Evolutionary conservation across 306 rosid genomes (phyloP), one percentile per base, ranked within the genome.

Genomic region (Luffa acutangula): DNA sequence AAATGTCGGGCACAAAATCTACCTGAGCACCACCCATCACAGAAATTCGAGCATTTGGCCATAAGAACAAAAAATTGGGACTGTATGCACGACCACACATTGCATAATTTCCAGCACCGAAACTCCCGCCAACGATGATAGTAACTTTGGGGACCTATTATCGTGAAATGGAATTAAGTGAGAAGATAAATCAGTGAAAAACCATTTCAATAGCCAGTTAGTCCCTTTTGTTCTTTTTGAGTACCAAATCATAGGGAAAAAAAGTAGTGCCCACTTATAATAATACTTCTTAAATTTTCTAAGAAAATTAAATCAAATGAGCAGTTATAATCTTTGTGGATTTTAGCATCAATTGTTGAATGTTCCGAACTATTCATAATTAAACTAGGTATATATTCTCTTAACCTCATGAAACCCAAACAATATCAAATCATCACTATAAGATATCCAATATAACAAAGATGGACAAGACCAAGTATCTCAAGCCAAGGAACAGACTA

Each of bases 11-110:
- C 41, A 37, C 12, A 57, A n/a, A 69, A 34, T 34, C 75, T 87
- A 94, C 98, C 97, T 95, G 98, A 67, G 95, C 91, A 76, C 97
- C 98, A 75, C 98, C 97, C 98, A 95, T 95, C 77, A 95, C 97
- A 73, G 97, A 95, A 83, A 95, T 92, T 85, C 87, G 85, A 42
- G 98, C 95, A 84, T 95, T 95, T 20, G 98, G 98, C 97, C 98
- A 92, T 79, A 95, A 87, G 90, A 89, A 95, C 90, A 91, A 85
- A 89, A 95, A 95, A 82, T 95, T 80, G 21, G 98, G 98, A 89
- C 97, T 95, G 66, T 92, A 95, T 57, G 98, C 97, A 77, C 98
- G 97, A 43, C 98, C 98, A 75, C 98, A 95, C 98, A 95, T 95
- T 80, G 98, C 98, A 87, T 95, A 95, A 86, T 92, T 92, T 79